These are phyloP conservation scores for Beauveria scarabaeidicola DNA, from an alignment of 2,329 filamentous ascomycete genomes.

Conservation along the genomic window DNA sequence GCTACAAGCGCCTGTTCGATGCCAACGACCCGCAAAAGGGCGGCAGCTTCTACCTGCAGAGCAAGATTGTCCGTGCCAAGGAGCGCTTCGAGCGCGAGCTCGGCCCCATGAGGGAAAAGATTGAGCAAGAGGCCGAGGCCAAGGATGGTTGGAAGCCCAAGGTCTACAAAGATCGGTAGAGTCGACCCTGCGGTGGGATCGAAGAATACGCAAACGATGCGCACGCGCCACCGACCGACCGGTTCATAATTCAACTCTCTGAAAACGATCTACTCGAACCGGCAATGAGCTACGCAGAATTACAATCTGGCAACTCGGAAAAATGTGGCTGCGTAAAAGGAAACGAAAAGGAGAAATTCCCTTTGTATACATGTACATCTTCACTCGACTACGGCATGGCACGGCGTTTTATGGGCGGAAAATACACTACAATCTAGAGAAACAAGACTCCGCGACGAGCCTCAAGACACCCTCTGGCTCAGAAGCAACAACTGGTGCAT, in stretches of 20 bases:
- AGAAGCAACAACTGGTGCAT: neutral
- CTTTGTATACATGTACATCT: conserved; percentile 38
- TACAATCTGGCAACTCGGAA: neutral
- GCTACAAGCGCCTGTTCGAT: conserved; percentile 94
- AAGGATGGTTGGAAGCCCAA: conserved; percentile 91
- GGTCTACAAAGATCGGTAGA: conserved; percentile 76
- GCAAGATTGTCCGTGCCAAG: conserved; percentile 85
- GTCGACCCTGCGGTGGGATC: neutral
- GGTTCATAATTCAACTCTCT: neutral
- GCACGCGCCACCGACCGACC: neutral
- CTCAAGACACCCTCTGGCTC: neutral
- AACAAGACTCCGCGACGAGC: conserved; percentile 15
- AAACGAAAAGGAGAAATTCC: conserved; percentile 13
- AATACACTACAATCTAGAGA: conserved; percentile 15
- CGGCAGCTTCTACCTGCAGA: conserved; percentile 96
- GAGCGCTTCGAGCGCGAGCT: conserved; percentile 89
- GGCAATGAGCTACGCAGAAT: neutral
- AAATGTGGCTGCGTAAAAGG: neutral
- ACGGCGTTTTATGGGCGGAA: conserved; percentile 33
- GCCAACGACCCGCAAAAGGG: conserved; percentile 91
- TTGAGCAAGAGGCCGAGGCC: conserved; percentile 66
- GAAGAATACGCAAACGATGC: neutral
- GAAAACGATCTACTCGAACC: neutral
- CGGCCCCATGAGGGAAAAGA: conserved; percentile 60
- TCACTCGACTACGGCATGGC: conserved; percentile 47